Evolutionary conservation across 768 basidiomycete species (phyloP).

Genomic region (Mycena indigotica): DNA sequence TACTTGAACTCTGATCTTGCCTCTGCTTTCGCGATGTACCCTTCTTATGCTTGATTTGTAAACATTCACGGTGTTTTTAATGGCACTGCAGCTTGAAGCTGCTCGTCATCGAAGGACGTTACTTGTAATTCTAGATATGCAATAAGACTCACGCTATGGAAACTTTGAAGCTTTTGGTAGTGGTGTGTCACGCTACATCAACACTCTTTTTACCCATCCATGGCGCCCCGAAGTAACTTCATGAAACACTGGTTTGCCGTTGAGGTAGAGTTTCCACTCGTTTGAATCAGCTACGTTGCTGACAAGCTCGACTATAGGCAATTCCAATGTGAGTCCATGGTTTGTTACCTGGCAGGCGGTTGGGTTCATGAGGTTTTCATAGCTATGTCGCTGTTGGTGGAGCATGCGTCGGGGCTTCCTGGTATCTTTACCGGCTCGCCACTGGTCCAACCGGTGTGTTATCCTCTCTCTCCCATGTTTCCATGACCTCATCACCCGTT

Average conservation of each 20-base stretch:
- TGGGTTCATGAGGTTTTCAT: constrained; percentile 1
- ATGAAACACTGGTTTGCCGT: constrained; percentile 76
- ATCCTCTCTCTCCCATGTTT: constrained; percentile 2
- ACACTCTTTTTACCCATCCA: constrained; percentile 24
- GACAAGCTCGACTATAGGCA: constrained; percentile 35
- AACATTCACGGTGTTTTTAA: constrained; percentile 12
- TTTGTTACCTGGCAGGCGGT: background rate
- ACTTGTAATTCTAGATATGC: constrained; percentile 36
- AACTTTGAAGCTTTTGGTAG: background rate
- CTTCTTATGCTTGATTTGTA: constrained; percentile 24
- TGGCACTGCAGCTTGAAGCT: constrained; percentile 36
- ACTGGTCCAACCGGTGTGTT: constrained; percentile 55
- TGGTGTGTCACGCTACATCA: background rate
- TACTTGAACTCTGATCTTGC: background rate
- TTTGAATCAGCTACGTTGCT: constrained; percentile 12
- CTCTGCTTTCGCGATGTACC: constrained; percentile 13
- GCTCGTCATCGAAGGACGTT: constrained; percentile 22
- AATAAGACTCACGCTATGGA: constrained; percentile 3
- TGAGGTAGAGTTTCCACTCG: constrained; percentile 48
- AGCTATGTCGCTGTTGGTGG: constrained; percentile 57
- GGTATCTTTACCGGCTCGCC: constrained; percentile 66
- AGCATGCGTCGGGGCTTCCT: constrained; percentile 54
- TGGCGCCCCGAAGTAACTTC: constrained; percentile 26
- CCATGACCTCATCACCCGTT: background rate
- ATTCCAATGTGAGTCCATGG: constrained; percentile 49